These are phyloP conservation scores for Metschnikowia kunwiensis DNA, from an alignment of 805 yeast species.

Conservation along the genomic window DNA sequence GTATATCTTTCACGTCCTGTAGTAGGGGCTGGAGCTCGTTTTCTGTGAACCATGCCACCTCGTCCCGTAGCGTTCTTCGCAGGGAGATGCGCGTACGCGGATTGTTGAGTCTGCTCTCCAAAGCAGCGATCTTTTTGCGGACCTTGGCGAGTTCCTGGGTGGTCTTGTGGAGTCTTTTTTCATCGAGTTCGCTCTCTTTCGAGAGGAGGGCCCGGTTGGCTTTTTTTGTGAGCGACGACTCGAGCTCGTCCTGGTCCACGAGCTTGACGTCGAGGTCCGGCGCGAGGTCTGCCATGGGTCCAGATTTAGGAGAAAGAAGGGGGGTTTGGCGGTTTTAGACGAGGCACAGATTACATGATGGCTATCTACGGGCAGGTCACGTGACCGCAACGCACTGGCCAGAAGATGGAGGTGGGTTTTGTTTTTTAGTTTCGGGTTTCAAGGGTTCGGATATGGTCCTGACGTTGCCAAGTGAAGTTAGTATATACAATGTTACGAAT, in stretches of 20 bases:
- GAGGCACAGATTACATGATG: not conserved
- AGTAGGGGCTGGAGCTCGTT: constrained; percentile 52
- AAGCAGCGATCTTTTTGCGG: constrained; percentile 39
- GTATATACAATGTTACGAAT: too few species aligned
- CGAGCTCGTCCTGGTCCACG: constrained; percentile 80
- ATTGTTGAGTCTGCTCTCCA: constrained; percentile 48
- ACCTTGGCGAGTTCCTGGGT: constrained; percentile 44
- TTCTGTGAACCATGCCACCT: constrained; percentile 48
- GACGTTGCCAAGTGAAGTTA: too few species aligned
- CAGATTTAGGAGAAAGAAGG: not conserved
- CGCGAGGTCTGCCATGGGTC: not conserved
- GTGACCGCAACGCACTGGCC: too few species aligned
- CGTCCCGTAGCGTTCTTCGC: constrained; percentile 50
- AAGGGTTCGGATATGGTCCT: too few species aligned
- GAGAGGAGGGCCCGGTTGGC: constrained; percentile 61
- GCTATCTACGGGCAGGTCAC: not conserved
- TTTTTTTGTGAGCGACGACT: constrained; percentile 61
- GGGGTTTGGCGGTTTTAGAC: not conserved
- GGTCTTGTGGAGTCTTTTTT: constrained; percentile 70
- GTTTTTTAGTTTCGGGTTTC: too few species aligned
- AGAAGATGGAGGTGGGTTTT: too few species aligned
- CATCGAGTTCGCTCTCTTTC: constrained; percentile 71
- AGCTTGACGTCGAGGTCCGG: constrained; percentile 30
- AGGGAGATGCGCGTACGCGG: constrained; percentile 65
- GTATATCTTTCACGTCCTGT: constrained; percentile 59